Conservation (phyloP, 257 asterid species). For the Nicotiana tabacum region DNA sequence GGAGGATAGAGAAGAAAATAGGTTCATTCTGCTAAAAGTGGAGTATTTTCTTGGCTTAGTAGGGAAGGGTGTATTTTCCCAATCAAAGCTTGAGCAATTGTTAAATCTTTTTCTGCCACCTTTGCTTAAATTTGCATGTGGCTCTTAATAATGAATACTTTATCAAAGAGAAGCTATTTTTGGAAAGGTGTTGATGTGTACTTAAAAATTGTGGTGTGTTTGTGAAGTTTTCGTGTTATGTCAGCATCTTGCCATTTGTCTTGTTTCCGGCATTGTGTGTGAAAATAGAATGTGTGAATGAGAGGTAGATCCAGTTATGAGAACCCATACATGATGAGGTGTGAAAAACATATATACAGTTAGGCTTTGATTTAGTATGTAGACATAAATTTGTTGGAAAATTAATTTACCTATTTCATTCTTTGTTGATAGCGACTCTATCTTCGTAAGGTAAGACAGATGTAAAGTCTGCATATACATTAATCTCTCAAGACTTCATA, state of each 20-base stretch:
- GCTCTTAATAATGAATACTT: background rate
- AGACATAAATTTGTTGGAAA: background rate
- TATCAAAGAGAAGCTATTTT: background rate
- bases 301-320: background rate
- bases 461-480: too few relatives aligned
- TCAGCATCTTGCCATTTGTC: background rate
- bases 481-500: too few relatives aligned
- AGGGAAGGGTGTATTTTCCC: background rate
- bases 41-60: background rate
- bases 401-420: background rate
- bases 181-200: background rate
- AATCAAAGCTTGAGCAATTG: background rate
- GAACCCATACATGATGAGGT: background rate
- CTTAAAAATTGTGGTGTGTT: background rate
- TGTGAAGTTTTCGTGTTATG: background rate
- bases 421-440: too few relatives aligned
- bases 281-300: background rate
- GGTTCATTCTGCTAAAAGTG: background rate
- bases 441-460: accelerated
- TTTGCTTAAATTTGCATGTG: background rate
- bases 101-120: background rate
- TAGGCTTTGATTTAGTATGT: background rate
- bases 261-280: background rate
- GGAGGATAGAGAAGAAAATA: background rate
- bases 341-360: background rate